Evolutionary conservation across 208 protist genomes (phyloP), one percentile per base, ranked within the genome.

Genomic region (Wallacemonas sp.): DNA sequence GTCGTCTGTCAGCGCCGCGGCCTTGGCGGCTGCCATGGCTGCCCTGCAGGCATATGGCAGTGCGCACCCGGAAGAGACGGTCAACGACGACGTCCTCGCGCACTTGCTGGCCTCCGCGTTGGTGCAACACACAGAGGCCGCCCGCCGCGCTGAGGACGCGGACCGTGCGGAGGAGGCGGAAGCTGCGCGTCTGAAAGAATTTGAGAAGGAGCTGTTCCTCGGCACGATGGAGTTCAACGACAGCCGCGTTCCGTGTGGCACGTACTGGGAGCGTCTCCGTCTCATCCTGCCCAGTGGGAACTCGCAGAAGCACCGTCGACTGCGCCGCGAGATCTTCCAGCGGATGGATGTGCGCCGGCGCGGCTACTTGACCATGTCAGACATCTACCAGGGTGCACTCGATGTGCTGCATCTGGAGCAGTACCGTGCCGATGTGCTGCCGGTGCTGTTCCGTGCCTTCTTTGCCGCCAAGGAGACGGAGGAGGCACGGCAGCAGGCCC

Each of bases 201-300:
- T 49, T 43, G 60, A 65, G 43, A 8, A 27, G 3, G 43, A 65
- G 43, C 24, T 54, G 26, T 48, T 65, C 43, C 60, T 65, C 43
- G 60, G 60, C 58, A 72, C 43, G 21, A 69, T 27, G 6, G 44
- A 69, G 17, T 46, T 43, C 26, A 61, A 52, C 57, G 56, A 65
- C 30, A 47, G 58, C 21, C 66, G 66, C n/a, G 66, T 12, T 19
- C 29, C 52, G 16, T 72, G 67, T 26, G 38, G 75, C 26, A 67
- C 79, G 52, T 80, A 83, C 46, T 87, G 84, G 80, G 70, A 83
- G 55, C 69, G 75, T 2, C 76, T 87, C 44, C 78, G 80, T 30
- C 36, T 74, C 24, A 58, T 81, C 27, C 76, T 92, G 39, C 82
- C 86, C 14, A 68, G 72, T 27, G 73, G 70, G 2, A 30, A 78